These are phyloP conservation scores for Mycena venus DNA, from an alignment of 768 basidiomycete genomes.

Conservation along the genomic window DNA sequence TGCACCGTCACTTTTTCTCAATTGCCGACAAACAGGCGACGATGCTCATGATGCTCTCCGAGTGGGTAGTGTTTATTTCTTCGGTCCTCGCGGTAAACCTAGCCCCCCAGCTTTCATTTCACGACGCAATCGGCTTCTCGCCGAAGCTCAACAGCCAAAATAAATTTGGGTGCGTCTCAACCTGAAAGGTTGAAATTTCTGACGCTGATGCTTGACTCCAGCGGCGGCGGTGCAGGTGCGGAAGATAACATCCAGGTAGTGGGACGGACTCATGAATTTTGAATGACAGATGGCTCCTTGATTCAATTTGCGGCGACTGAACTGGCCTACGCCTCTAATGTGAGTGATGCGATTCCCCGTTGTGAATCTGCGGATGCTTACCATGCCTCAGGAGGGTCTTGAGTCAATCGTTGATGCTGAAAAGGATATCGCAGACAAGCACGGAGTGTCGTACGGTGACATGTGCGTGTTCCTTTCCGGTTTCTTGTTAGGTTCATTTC, in stretches of 20 bases:
- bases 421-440: slow-evolving; percentile 2
- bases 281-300: slow-evolving; percentile 26
- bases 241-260: neutral
- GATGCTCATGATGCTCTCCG: slow-evolving; percentile 33
- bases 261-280: neutral
- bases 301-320: slow-evolving; percentile 20
- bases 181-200: neutral
- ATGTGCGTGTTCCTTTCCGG: slow-evolving; percentile 9
- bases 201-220: neutral
- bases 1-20: neutral
- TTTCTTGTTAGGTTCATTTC: neutral
- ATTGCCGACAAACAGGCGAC: slow-evolving; percentile 7
- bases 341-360: neutral
- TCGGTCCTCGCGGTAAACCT: neutral
- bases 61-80: neutral
- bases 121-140: slow-evolving; percentile 33
- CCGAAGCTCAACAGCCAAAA: slow-evolving; percentile 5
- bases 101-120: slow-evolving; percentile 25
- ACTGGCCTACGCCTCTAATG: slow-evolving; percentile 18
- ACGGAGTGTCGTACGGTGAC: slow-evolving; percentile 30
- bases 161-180: slow-evolving; percentile 13
- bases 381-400: neutral
- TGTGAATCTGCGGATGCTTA: neutral
- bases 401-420: slow-evolving; percentile 15
- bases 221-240: slow-evolving; percentile 25